A percentile compares a stretch with the other conserved stretches of the same genome.
Conservation (phyloP, 78 protist species). For the Speleostelium caveatum region DNA sequence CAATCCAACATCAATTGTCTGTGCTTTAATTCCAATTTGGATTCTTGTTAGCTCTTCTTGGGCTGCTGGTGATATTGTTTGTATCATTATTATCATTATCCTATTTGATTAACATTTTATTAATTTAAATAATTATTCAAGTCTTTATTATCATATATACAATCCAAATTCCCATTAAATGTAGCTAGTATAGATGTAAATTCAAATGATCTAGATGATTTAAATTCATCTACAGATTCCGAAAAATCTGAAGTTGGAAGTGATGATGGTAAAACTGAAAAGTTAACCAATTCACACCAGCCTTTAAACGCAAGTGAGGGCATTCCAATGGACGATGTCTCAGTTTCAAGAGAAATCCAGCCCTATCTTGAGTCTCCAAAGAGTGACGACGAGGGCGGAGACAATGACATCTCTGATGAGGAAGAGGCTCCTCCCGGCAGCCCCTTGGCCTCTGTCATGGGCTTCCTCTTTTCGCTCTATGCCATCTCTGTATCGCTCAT, state of each 20-base stretch:
- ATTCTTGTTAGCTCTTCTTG: conserved; percentile 24
- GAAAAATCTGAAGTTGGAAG: conserved; percentile 20
- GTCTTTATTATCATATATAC: conserved; percentile 53
- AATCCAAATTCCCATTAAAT: conserved; percentile 63
- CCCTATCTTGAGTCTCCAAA: background rate
- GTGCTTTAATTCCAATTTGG: conserved; percentile 36
- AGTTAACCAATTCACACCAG: background rate
- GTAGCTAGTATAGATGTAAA: background rate
- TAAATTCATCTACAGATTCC: background rate
- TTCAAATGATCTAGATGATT: background rate
- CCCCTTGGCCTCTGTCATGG: conserved; percentile 66
- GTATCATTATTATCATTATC: too few species aligned
- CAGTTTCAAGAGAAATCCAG: background rate
- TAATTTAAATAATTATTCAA: too few species aligned
- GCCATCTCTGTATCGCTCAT: conserved; percentile 52
- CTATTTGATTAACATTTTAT: too few species aligned
- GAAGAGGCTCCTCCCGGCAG: conserved; percentile 63
- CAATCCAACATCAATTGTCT: conserved; percentile 20
- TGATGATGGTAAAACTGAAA: background rate
- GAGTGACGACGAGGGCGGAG: background rate
- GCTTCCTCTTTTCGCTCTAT: conserved; percentile 50
- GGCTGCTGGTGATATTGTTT: conserved; percentile 80
- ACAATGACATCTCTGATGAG: conserved; percentile 43
- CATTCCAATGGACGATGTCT: background rate
- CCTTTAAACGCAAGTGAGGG: too few species aligned